Percentiles rank a stretch among this genome's conserved stretches.
phyloP scores from a whole-genome alignment of 257 asterid genomes.

The Cynanchum wilfordii region DNA sequence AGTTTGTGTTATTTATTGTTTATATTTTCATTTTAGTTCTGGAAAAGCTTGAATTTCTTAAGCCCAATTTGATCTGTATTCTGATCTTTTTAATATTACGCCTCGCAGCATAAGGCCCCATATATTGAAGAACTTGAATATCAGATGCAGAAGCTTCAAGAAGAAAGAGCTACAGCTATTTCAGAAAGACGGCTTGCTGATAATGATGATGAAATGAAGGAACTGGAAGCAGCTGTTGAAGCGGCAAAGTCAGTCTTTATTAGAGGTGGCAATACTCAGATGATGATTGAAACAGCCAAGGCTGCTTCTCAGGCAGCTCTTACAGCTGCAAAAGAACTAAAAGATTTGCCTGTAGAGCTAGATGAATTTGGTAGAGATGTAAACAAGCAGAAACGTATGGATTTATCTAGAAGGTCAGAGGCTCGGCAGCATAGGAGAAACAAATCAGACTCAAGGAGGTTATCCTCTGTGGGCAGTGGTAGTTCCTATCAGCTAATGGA shows the following conservation, averaged over 20 bases:
- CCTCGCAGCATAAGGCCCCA: constrained; percentile 85
- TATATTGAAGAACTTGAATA: constrained; percentile 93
- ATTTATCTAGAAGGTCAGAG: constrained; percentile 61
- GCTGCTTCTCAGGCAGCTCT: constrained; percentile 63
- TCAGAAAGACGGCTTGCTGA: constrained; percentile 79
- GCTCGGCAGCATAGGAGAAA: constrained; percentile 61
- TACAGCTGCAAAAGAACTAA: constrained; percentile 47
- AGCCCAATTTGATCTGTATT: background rate
- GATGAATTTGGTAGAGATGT: constrained; percentile 88
- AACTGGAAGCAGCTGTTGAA: constrained; percentile 64
- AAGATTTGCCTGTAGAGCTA: constrained; percentile 63
- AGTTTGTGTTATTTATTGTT: no score
- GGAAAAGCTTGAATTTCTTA: background rate
- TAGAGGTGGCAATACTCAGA: constrained; percentile 49
- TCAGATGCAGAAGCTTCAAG: constrained; percentile 78
- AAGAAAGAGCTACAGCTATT: constrained; percentile 76
- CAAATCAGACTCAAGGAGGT: constrained; percentile 66
- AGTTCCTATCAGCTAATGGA: constrained; percentile 53
- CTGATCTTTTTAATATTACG: constrained; percentile 5
- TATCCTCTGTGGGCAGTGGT: constrained; percentile 43
- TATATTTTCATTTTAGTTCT: background rate
- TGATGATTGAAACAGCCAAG: constrained; percentile 53
- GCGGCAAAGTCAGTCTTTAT: constrained; percentile 65
- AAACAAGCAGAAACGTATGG: constrained; percentile 77
- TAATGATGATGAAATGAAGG: constrained; percentile 71